Evolutionary conservation across 2,329 filamentous ascomycete species (phyloP).

Genomic region (Raffaelea ambrosiae): DNA sequence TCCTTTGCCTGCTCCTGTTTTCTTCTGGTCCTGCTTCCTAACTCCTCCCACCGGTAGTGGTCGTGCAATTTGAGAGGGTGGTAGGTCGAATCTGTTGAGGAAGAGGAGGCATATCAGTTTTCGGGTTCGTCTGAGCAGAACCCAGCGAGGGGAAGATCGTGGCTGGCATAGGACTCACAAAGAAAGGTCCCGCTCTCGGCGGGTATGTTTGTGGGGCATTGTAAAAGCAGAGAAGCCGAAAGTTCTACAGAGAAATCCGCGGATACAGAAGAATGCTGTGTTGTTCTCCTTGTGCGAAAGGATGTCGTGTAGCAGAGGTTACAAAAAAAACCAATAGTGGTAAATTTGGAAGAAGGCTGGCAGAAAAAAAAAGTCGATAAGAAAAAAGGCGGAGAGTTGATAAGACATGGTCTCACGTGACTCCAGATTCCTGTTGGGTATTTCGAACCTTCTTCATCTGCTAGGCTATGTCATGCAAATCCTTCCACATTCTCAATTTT

Average conservation of each 20-base stretch:
- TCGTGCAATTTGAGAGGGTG: conserved; percentile 38
- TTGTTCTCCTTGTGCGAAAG: too few relatives aligned
- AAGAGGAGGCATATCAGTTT: neutral
- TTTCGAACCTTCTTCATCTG: too few relatives aligned
- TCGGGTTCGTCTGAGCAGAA: neutral
- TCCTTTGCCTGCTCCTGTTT: conserved; percentile 18
- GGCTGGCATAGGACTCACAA: conserved; percentile 29
- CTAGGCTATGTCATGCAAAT: too few relatives aligned
- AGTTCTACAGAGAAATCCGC: neutral
- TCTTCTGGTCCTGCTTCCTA: conserved; percentile 10
- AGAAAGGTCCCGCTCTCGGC: conserved; percentile 47
- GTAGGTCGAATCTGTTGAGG: conserved; percentile 37
- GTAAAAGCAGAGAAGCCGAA: neutral
- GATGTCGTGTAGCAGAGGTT: too few relatives aligned
- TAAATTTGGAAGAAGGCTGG: too few relatives aligned
- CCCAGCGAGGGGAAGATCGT: neutral
- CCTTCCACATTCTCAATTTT: too few relatives aligned
- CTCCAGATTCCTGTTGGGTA: too few relatives aligned
- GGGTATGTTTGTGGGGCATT: conserved; percentile 87
- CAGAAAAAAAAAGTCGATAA: too few relatives aligned
- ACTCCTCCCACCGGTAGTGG: conserved; percentile 41
- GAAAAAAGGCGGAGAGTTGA: too few relatives aligned
- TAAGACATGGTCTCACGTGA: too few relatives aligned
- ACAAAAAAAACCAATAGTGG: too few relatives aligned
- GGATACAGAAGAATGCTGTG: too few relatives aligned